Evolutionary conservation across 139 green algal genomes (phyloP).

Genomic region (Eudorina sp.): DNA sequence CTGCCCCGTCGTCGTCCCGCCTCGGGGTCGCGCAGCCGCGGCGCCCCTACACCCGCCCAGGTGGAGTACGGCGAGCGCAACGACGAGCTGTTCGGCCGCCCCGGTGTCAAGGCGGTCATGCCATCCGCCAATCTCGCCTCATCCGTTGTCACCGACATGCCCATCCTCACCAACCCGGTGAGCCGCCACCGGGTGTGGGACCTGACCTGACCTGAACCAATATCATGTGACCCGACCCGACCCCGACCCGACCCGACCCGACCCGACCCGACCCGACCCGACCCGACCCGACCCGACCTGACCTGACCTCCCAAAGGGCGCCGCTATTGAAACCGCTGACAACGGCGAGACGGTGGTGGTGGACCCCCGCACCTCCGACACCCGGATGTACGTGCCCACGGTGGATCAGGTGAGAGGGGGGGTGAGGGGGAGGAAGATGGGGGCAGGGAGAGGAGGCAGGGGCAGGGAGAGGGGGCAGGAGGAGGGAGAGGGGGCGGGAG

Average conservation of each 20-base stretch:
- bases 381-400: not conserved
- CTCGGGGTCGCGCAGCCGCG: not conserved
- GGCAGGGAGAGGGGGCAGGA: no score
- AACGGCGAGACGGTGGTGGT: slow-evolving; percentile 34
- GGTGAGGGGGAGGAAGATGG: not conserved
- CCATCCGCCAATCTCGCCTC: slow-evolving; percentile 18
- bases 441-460: not conserved
- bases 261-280: no score
- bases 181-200: not conserved
- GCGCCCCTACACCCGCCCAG: slow-evolving; percentile 3
- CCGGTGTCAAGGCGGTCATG: slow-evolving; percentile 3
- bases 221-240: not conserved
- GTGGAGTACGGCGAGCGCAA: slow-evolving; percentile 29
- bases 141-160: not conserved
- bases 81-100: slow-evolving; percentile 19
- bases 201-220: not conserved
- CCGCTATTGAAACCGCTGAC: slow-evolving; percentile 8
- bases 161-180: slow-evolving; percentile 36
- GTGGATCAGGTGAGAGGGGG: not conserved
- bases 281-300: not conserved
- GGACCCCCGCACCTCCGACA: slow-evolving; percentile 3
- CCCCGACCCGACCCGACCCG: no score
- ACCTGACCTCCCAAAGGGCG: not conserved
- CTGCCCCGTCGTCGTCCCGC: not conserved
- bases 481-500: not conserved